Evolutionary conservation across 2,329 filamentous ascomycete genomes (phyloP).

Genomic region (Whalleya microplaca): DNA sequence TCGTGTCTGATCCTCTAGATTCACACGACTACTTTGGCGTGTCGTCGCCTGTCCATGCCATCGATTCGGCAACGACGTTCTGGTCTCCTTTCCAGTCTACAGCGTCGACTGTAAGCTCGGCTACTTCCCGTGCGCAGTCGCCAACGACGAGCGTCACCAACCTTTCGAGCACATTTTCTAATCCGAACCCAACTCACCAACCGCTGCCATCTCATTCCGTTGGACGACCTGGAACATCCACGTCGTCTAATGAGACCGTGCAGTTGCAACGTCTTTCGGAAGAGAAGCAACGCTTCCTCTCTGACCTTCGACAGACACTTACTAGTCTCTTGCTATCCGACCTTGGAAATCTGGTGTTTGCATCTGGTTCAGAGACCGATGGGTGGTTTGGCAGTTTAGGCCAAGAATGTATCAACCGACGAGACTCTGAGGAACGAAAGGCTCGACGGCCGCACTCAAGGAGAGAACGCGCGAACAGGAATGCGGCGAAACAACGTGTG

Average conservation of each 20-base stretch:
- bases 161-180: constrained; percentile 54
- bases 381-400: constrained; percentile 77
- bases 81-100: constrained; percentile 85
- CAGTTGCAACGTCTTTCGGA: constrained; percentile 64
- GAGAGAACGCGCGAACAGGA: constrained; percentile 49
- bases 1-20: constrained; percentile 68
- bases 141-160: constrained; percentile 65
- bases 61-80: constrained; percentile 78
- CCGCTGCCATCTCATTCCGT: constrained; percentile 50
- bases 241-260: constrained; percentile 69
- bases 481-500: constrained; percentile 52
- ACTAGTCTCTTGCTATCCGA: constrained; percentile 88
- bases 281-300: constrained; percentile 78
- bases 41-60: constrained; percentile 69
- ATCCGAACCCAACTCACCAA: constrained; percentile 45
- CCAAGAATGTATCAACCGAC: constrained; percentile 66
- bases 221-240: constrained; percentile 66
- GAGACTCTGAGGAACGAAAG: constrained; percentile 57
- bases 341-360: constrained; percentile 82
- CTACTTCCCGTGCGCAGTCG: constrained; percentile 62
- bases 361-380: constrained; percentile 91
- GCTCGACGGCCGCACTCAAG: constrained; percentile 45
- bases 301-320: constrained; percentile 76
- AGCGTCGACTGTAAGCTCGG: constrained; percentile 65
- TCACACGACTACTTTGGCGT: constrained; percentile 72